Conservation (phyloP, 805 yeast genomes). For the Hagleromyces aurorensis region DNA sequence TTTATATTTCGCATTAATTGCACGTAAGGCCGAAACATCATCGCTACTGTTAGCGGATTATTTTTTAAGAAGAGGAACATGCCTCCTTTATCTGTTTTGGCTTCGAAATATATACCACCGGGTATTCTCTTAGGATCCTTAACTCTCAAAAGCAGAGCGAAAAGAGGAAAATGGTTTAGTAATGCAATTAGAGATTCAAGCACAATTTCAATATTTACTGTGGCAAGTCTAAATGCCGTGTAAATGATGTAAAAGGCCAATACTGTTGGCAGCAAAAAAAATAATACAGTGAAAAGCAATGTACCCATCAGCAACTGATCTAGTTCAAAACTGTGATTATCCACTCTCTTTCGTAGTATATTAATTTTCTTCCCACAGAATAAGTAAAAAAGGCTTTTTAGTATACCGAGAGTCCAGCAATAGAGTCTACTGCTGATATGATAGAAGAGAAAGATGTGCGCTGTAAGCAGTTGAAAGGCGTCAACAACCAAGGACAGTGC, state of each 20-base stretch:
- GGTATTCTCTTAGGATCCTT: constrained; percentile 71
- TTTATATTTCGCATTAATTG: constrained; percentile 35
- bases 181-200: constrained; percentile 55
- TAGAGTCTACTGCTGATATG: constrained; percentile 72
- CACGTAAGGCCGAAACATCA: constrained; percentile 44
- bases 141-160: constrained; percentile 66
- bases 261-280: constrained; percentile 80
- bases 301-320: constrained; percentile 89
- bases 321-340: constrained; percentile 72
- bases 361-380: constrained; percentile 88
- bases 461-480: constrained; percentile 47
- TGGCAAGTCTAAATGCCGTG: constrained; percentile 47
- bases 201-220: constrained; percentile 40
- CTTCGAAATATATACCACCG: constrained; percentile 42
- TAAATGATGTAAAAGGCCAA: constrained; percentile 75
- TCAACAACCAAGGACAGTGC: constrained; percentile 63
- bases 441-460: constrained; percentile 73
- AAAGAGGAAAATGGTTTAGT: constrained; percentile 79
- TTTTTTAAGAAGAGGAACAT: no score
- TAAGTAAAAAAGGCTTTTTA: constrained; percentile 69
- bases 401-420: constrained; percentile 59
- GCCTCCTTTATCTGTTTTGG: no score
- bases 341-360: constrained; percentile 76
- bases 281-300: constrained; percentile 67
- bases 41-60: constrained; percentile 37